Conservation (phyloP, 2,329 filamentous ascomycete genomes). For the Diaporthe longicolla region DNA sequence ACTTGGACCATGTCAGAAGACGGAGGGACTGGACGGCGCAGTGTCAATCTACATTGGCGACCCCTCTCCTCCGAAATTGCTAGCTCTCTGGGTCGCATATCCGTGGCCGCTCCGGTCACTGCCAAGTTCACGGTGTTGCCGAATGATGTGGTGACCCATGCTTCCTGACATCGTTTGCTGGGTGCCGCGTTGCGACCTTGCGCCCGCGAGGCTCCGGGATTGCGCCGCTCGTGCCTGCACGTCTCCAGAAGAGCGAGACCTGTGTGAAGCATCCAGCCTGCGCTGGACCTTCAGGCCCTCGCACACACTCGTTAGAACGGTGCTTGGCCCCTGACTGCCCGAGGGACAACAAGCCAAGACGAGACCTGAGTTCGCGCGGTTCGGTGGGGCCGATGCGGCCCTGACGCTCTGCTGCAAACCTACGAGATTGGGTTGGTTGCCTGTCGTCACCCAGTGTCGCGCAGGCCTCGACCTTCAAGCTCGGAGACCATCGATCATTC, state of each 20-base stretch:
- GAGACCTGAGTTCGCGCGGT: neutral
- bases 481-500: neutral
- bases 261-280: neutral
- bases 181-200: neutral
- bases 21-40: neutral
- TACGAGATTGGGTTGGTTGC: neutral
- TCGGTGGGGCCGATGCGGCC: neutral
- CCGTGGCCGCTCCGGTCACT: slow-evolving; percentile 5
- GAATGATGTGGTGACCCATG: neutral
- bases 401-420: neutral
- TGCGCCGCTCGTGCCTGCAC: neutral
- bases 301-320: neutral
- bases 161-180: neutral
- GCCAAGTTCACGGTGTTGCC: neutral
- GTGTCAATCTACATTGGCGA: neutral
- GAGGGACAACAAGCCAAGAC: no score
- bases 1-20: neutral
- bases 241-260: neutral
- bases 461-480: neutral
- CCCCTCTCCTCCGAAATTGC: neutral
- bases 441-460: neutral
- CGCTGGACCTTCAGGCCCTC: neutral
- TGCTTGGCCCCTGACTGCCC: neutral
- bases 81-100: neutral
- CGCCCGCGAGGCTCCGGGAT: neutral